phyloP scores from a whole-genome alignment of 1,284 basidiomycete genomes.

The Crucibulum cyathiforme region DNA sequence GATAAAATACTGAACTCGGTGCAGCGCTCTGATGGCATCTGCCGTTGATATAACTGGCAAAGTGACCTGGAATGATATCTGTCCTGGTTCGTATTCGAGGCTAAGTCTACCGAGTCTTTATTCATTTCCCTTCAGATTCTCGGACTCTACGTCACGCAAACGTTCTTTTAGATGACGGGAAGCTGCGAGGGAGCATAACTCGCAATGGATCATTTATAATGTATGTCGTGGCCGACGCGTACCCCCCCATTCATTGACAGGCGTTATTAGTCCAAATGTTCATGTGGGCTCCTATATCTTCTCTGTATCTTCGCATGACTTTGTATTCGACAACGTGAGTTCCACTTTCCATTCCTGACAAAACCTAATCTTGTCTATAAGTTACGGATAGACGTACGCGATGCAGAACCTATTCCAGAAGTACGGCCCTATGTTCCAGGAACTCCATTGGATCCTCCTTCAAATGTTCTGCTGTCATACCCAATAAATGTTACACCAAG shows the following conservation, averaged over 20 bases:
- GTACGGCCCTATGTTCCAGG: conserved; percentile 71
- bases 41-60: conserved; percentile 64
- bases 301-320: conserved; percentile 68
- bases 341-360: conserved; percentile 2
- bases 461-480: conserved; percentile 65
- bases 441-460: conserved; percentile 69
- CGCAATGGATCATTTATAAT: conserved; percentile 68
- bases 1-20: not conserved
- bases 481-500: conserved; percentile 65
- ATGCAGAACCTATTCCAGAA: conserved; percentile 51
- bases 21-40: conserved; percentile 30
- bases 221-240: conserved; percentile 43
- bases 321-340: conserved; percentile 71
- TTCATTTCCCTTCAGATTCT: conserved; percentile 39
- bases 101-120: conserved; percentile 1
- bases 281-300: conserved; percentile 70
- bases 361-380: conserved; percentile 26
- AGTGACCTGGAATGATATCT: conserved; percentile 70
- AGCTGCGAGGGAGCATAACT: conserved; percentile 56
- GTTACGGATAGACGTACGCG: conserved; percentile 70
- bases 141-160: conserved; percentile 59
- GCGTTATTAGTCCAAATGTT: conserved; percentile 60
- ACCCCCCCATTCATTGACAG: conserved; percentile 12
- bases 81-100: conserved; percentile 52
- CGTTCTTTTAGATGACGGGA: conserved; percentile 66